phyloP scores from a whole-genome alignment of 1,284 basidiomycete genomes.

The Macrocybe sp. region DNA sequence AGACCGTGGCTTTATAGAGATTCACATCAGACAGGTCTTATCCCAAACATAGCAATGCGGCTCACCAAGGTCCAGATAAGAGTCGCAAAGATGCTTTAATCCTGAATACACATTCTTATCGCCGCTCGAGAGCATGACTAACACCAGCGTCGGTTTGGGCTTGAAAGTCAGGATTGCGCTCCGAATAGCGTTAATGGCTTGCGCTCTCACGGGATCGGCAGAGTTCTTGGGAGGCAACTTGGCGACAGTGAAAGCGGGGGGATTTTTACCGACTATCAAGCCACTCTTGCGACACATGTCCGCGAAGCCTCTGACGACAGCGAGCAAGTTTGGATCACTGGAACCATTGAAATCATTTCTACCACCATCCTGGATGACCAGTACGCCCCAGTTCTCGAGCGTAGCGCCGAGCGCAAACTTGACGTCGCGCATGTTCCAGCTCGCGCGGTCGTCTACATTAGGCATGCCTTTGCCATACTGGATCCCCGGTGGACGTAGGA shows the following conservation, averaged over 20 bases:
- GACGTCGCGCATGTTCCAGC: constrained; percentile 67
- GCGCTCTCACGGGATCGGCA: constrained; percentile 43
- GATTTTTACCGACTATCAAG: constrained; percentile 40
- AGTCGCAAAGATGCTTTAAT: constrained; percentile 67
- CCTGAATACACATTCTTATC: constrained; percentile 69
- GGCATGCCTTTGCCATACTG: constrained; percentile 47
- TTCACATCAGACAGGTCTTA: background rate
- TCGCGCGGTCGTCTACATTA: constrained; percentile 51
- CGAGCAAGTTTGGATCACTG: constrained; percentile 43
- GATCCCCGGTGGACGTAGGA: constrained; percentile 55
- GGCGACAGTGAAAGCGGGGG: constrained; percentile 32
- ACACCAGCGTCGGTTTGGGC: constrained; percentile 29
- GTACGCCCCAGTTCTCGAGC: constrained; percentile 56
- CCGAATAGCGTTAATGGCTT: constrained; percentile 34
- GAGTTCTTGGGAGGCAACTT: constrained; percentile 38
- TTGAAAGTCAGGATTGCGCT: constrained; percentile 19
- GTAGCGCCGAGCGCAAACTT: constrained; percentile 52
- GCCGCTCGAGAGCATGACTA: constrained; percentile 60
- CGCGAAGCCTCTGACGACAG: constrained; percentile 43
- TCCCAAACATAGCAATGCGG: constrained; percentile 1
- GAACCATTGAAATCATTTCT: constrained; percentile 41
- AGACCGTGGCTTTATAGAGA: constrained; percentile 47
- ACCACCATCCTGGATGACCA: constrained; percentile 56
- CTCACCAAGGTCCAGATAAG: constrained; percentile 50
- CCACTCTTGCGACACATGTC: constrained; percentile 56